A percentile compares a stretch with the other conserved stretches of the same genome.
These are phyloP conservation scores for Penicillium antarcticum DNA, from an alignment of 495 filamentous ascomycete species.

Conservation along the genomic window DNA sequence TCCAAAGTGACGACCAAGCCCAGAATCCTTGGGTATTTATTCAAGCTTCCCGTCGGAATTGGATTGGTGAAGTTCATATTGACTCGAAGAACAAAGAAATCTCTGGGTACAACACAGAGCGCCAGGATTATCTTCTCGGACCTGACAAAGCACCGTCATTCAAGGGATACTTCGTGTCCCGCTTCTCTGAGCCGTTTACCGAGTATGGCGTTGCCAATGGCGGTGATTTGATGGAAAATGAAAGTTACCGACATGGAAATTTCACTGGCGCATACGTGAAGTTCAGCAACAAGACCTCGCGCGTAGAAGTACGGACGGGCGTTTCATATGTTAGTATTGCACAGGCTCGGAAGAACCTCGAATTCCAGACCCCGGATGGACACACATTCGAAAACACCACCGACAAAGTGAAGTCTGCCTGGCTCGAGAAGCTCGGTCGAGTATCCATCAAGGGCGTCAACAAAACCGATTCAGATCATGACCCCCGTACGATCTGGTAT, in stretches of 20 bases:
- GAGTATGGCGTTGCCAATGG: constrained; percentile 16
- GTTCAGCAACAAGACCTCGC: constrained; percentile 7
- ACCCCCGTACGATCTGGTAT: constrained; percentile 23
- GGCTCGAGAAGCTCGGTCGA: constrained; percentile 26
- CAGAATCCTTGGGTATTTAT: constrained; percentile 21
- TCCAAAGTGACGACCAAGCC: constrained; percentile 1
- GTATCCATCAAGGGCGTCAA: constrained; percentile 21
- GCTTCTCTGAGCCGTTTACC: constrained; percentile 21
- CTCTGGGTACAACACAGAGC: constrained; percentile 25
- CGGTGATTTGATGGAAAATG: neutral
- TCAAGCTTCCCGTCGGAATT: constrained; percentile 24
- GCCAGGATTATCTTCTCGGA: constrained; percentile 27
- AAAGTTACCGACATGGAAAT: constrained; percentile 10
- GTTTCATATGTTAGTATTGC: constrained; percentile 26
- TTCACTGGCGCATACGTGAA: constrained; percentile 26
- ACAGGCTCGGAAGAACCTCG: constrained; percentile 23
- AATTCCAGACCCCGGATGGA: constrained; percentile 15
- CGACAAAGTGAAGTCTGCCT: constrained; percentile 14
- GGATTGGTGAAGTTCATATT: constrained; percentile 25
- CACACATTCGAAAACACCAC: constrained; percentile 18
- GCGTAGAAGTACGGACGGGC: constrained; percentile 23
- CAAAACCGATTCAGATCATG: constrained; percentile 16
- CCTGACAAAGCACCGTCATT: constrained; percentile 22
- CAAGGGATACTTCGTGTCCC: constrained; percentile 26
- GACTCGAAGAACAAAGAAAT: constrained; percentile 13